phyloP scores from a whole-genome alignment of 345 rosid genomes.

The Corchorus olitorius region DNA sequence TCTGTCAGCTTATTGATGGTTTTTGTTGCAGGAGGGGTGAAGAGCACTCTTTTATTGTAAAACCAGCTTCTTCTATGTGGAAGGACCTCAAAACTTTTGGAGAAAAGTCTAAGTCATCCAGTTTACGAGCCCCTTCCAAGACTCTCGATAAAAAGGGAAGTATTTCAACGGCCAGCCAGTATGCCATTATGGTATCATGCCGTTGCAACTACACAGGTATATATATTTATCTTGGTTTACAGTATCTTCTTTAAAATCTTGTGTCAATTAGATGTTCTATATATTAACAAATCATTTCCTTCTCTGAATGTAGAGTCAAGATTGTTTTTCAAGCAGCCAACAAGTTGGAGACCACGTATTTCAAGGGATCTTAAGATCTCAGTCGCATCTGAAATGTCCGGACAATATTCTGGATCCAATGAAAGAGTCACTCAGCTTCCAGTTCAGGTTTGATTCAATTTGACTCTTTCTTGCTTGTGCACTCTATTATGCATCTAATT shows the following conservation, averaged over 20 bases:
- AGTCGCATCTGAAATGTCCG: slow-evolving; percentile 80
- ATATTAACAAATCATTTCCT: slow-evolving; percentile 19
- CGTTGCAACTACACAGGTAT: slow-evolving; percentile 90
- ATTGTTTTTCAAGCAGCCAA: slow-evolving; percentile 85
- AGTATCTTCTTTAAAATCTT: slow-evolving; percentile 10
- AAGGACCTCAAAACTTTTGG: slow-evolving; percentile 53
- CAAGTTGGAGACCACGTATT: slow-evolving; percentile 78
- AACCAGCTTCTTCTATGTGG: slow-evolving; percentile 65
- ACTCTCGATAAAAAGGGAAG: slow-evolving; percentile 50
- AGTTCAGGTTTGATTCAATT: slow-evolving; percentile 62
- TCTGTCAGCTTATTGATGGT: slow-evolving; percentile 22
- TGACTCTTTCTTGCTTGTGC: slow-evolving; percentile 4
- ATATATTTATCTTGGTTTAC: slow-evolving; percentile 23
- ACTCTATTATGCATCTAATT: slow-evolving; percentile 2
- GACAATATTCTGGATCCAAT: slow-evolving; percentile 58
- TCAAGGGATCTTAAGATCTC: slow-evolving; percentile 91
- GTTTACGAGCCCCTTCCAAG: slow-evolving; percentile 48
- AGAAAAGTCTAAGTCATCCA: slow-evolving; percentile 49
- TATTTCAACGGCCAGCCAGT: slow-evolving; percentile 52
- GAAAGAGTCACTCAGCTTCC: slow-evolving; percentile 79
- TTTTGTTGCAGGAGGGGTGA: slow-evolving; percentile 84
- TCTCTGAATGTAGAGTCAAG: slow-evolving; percentile 65
- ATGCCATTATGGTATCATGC: slow-evolving; percentile 89
- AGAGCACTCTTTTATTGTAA: slow-evolving; percentile 94
- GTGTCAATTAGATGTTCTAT: slow-evolving; percentile 21